Base-by-base conservation (phyloP, 352 stramenopile genomes). In the Phytophthora hibernalis region DNA sequence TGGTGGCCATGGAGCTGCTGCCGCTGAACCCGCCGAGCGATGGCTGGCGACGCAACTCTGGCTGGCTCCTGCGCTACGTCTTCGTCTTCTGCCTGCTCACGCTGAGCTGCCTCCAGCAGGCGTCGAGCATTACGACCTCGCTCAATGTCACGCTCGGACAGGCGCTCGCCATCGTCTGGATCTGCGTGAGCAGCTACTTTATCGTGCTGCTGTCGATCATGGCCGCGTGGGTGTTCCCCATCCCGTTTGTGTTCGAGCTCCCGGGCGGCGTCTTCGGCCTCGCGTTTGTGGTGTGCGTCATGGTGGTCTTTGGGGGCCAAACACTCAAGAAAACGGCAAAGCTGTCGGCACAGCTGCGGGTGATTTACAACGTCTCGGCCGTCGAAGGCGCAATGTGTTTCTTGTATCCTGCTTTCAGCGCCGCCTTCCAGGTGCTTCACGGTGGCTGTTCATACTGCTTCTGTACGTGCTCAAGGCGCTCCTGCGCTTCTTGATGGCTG, bases 191-290 rank as follows among this genome's bases (percentile, higher is more conserved):
- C 38, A 60, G 50, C 15, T 72, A 75, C 22, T 58, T 76, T 33
- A 61, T 66, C 5, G 59, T 73, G 16, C 21, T 76, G 13, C 13
- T 73, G 22, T 15, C 30, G 0, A 61, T 73, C 30, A 70, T 69
- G 18, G 56, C 35, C 13, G 28, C 50, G 3, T 76, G 68, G 68
- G 53, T 54, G 12, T 73, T 73, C 20, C 64, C 68, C 3, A 59
- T 73, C 12, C 64, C 68, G 13, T 76, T 76, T 12, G 65, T 73
- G 3, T 76, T 76, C 16, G 48, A 58, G 12, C 57, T 76, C 20
- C 70, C 68, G 7, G 53, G 47, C 3, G 61, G 67, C 5, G 45
- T 68, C 4, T 75, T 58, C 28, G 43, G 61, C 1, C 43, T 33
- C 21, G 31, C 68, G 2, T 60, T 74, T 6, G 21, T 75, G 5